Evolutionary conservation across 1,284 basidiomycete species (phyloP).

Genomic region (Pseudozyma pruni): DNA sequence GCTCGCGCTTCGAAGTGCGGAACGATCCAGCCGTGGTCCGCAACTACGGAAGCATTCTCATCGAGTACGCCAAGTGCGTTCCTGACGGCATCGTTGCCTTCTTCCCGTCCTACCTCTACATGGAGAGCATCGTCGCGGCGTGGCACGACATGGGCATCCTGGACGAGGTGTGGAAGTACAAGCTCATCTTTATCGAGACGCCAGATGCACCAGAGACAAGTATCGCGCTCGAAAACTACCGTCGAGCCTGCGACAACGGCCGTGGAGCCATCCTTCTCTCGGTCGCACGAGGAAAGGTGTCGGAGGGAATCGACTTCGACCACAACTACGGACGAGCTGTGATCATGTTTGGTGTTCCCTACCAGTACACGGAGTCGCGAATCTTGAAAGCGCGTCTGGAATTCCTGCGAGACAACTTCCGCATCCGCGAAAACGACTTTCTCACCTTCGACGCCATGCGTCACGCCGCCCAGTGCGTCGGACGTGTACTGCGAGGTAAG

Average conservation of each 20-base stretch:
- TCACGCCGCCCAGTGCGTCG: constrained; percentile 98
- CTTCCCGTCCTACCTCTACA: constrained; percentile 99
- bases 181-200: constrained; percentile 98
- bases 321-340: constrained; percentile 95
- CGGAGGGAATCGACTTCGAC: constrained; percentile 99
- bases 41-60: constrained; percentile 97
- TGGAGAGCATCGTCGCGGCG: constrained; percentile 99
- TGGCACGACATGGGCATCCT: constrained; percentile 99
- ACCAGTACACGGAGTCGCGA: constrained; percentile 98
- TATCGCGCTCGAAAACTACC: constrained; percentile 96
- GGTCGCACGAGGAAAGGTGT: constrained; percentile 98
- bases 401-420: constrained; percentile 96
- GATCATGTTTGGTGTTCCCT: constrained; percentile 99
- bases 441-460: constrained; percentile 99
- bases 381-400: constrained; percentile 97
- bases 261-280: constrained; percentile 95
- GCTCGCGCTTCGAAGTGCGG: constrained; percentile 97
- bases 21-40: constrained; percentile 99
- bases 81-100: constrained; percentile 99
- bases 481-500: constrained; percentile 95
- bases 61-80: constrained; percentile 97
- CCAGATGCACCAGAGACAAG: constrained; percentile 99
- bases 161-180: constrained; percentile 99
- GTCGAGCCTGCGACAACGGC: constrained; percentile 97
- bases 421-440: constrained; percentile 98